Conservation (phyloP, 2,329 filamentous ascomycete genomes). For the Fusarium illudens region DNA sequence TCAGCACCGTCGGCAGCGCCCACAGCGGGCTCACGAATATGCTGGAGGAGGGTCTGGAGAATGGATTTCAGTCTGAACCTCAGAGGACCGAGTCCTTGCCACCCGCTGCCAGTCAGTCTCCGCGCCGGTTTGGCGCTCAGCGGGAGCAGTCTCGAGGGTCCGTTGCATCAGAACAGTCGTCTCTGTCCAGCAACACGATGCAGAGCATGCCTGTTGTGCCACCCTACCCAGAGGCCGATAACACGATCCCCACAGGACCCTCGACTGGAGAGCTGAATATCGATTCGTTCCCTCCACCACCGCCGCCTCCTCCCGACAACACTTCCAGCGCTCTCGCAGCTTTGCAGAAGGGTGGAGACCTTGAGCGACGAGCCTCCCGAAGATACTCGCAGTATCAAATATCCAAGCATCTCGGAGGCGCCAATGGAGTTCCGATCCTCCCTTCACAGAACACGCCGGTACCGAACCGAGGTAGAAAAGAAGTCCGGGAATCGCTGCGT, state of each 20-base stretch:
- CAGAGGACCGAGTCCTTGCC: conserved; percentile 45
- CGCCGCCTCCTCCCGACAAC: conserved; percentile 72
- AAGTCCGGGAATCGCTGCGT: conserved; percentile 84
- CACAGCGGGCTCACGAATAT: conserved; percentile 64
- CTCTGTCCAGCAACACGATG: conserved; percentile 76
- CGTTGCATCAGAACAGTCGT: conserved; percentile 67
- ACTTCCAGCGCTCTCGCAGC: conserved; percentile 91
- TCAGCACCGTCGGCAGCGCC: conserved; percentile 66
- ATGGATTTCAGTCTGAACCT: conserved; percentile 56
- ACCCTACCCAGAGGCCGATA: conserved; percentile 72
- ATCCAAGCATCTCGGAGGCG: conserved; percentile 86
- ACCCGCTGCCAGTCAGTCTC: conserved; percentile 50
- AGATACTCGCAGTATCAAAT: conserved; percentile 98
- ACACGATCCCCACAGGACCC: conserved; percentile 56
- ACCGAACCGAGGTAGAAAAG: conserved; percentile 81
- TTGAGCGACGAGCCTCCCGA: conserved; percentile 90
- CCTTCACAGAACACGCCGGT: conserved; percentile 84
- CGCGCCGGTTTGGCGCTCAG: conserved; percentile 56
- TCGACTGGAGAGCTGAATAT: conserved; percentile 59
- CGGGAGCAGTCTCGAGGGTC: conserved; percentile 63
- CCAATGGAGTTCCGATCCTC: conserved; percentile 85
- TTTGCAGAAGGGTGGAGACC: conserved; percentile 87
- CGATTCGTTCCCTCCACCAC: conserved; percentile 75
- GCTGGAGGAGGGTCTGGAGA: conserved; percentile 67
- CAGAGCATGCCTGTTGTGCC: conserved; percentile 79